Percentiles rank a stretch among this genome's conserved stretches.
Conservation (phyloP, 495 filamentous ascomycete species). For the Parathielavia appendiculata region DNA sequence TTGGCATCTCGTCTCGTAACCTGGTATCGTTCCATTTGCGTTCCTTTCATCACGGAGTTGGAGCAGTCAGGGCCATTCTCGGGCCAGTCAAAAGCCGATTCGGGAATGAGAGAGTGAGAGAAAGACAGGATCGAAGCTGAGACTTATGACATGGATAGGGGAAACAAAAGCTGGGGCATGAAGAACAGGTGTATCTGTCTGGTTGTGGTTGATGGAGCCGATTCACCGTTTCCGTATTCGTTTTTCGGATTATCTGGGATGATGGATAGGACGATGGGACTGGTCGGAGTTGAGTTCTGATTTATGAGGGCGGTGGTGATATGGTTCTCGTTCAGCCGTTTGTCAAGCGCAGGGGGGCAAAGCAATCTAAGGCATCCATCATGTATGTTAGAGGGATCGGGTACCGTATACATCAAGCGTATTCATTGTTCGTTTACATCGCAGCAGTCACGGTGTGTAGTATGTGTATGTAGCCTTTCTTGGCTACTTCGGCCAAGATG, state of each 20-base stretch:
- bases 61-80: not conserved
- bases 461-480: too few relatives aligned
- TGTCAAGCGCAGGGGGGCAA: too few relatives aligned
- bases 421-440: too few relatives aligned
- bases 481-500: too few relatives aligned
- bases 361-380: too few relatives aligned
- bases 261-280: not conserved
- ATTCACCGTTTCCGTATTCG: not conserved
- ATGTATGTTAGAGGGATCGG: too few relatives aligned
- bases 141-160: not conserved
- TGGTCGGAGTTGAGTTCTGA: not conserved
- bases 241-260: not conserved
- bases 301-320: not conserved
- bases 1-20: not conserved
- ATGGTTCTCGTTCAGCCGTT: not conserved
- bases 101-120: not conserved
- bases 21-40: not conserved
- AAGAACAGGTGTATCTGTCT: not conserved
- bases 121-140: not conserved
- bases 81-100: not conserved
- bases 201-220: too few relatives aligned
- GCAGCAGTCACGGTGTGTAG: too few relatives aligned
- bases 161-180: constrained; percentile 9
- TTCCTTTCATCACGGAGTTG: not conserved
- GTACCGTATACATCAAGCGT: too few relatives aligned